These are phyloP conservation scores for Penicillium sp. DNA, from an alignment of 2,329 filamentous ascomycete species.

Conservation along the genomic window DNA sequence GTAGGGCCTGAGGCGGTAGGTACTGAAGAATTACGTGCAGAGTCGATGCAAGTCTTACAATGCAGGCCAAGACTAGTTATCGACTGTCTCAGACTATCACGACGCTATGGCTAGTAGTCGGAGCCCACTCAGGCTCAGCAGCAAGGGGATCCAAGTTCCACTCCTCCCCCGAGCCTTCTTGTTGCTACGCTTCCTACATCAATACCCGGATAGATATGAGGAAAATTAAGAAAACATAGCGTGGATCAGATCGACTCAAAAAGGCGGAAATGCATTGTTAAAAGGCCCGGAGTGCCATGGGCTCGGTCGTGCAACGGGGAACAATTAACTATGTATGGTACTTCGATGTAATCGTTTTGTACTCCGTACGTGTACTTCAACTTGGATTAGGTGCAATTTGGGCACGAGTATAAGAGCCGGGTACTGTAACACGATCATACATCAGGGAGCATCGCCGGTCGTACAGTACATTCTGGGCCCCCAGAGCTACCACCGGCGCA, in stretches of 20 bases:
- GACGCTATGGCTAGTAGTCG: conserved; percentile 2
- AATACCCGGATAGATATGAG: not conserved
- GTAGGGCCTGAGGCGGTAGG: not conserved
- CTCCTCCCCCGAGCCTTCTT: not conserved
- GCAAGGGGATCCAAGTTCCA: conserved; percentile 10
- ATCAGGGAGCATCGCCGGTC: too few species aligned
- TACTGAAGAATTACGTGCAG: not conserved
- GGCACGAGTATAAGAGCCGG: too few species aligned
- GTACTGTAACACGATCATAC: too few species aligned
- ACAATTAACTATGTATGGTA: conserved; percentile 7
- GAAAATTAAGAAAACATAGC: not conserved
- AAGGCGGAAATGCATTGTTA: conserved; percentile 4
- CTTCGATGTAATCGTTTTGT: not conserved
- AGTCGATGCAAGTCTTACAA: conserved; percentile 2
- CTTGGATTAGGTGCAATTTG: too few species aligned
- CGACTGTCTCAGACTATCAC: conserved; percentile 17
- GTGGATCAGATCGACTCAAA: not conserved
- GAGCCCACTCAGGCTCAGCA: conserved; percentile 6
- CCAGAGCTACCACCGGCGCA: not conserved
- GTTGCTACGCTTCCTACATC: not conserved
- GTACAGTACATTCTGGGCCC: not conserved
- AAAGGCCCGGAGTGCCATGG: conserved; percentile 6
- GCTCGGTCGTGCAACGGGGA: conserved; percentile 11
- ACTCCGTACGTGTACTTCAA: not conserved
- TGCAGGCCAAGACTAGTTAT: conserved; percentile 2